These are phyloP conservation scores for Lachnellula hyalina DNA, from an alignment of 2,329 filamentous ascomycete genomes.

Conservation along the genomic window DNA sequence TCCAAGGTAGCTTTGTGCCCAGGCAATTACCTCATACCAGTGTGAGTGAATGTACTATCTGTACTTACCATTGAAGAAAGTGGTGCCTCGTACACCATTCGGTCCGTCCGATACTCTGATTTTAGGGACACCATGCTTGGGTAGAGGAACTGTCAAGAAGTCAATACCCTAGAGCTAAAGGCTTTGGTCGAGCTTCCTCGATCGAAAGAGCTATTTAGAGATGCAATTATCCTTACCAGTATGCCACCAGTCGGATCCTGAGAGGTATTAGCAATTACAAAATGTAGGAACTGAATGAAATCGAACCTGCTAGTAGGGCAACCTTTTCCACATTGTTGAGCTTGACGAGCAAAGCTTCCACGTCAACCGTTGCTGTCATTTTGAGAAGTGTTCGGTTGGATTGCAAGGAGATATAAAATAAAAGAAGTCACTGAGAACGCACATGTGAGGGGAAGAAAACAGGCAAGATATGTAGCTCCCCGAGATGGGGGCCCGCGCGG, in stretches of 20 bases:
- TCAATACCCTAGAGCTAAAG: not conserved
- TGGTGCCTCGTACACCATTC: slow-evolving; percentile 32
- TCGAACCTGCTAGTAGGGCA: slow-evolving; percentile 44
- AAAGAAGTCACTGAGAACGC: not conserved
- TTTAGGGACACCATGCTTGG: slow-evolving; percentile 28
- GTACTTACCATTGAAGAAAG: slow-evolving; percentile 24
- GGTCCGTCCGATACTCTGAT: slow-evolving; percentile 33
- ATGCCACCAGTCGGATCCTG: slow-evolving; percentile 32
- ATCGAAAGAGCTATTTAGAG: not conserved
- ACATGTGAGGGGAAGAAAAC: not conserved
- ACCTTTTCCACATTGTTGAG: slow-evolving; percentile 49
- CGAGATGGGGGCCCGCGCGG: not conserved
- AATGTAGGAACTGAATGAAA: not conserved
- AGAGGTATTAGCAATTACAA: slow-evolving; percentile 10
- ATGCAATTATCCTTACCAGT: no score
- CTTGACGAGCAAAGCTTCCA: slow-evolving; percentile 50
- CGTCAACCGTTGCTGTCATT: slow-evolving; percentile 47
- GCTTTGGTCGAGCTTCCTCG: not conserved
- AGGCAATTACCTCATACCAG: no score
- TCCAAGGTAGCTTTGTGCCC: not conserved
- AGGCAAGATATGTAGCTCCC: not conserved
- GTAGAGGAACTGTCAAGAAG: slow-evolving; percentile 22
- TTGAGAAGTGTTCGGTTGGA: not conserved
- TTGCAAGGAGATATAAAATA: not conserved
- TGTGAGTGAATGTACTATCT: not conserved